Conservation (phyloP, 2,329 filamentous ascomycete species). For the Colletotrichum camelliae region DNA sequence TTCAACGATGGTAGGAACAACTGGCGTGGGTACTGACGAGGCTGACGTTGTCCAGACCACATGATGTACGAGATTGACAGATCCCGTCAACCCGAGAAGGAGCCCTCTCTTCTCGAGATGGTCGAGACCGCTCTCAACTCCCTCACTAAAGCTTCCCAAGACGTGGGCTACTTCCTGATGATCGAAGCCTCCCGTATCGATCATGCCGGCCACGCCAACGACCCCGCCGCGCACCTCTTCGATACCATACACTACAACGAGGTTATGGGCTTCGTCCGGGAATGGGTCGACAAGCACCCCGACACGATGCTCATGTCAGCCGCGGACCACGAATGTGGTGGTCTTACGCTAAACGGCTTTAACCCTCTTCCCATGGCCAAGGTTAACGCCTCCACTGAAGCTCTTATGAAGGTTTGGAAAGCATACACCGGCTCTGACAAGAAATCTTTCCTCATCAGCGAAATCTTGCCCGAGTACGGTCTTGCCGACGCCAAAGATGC, state of each 20-base stretch:
- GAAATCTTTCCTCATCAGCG: conserved; percentile 30
- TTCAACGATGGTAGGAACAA: conserved; percentile 35
- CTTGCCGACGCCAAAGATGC: conserved; percentile 33
- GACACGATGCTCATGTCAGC: conserved; percentile 43
- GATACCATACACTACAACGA: conserved; percentile 45
- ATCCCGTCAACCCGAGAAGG: conserved; percentile 29
- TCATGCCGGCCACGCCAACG: conserved; percentile 53
- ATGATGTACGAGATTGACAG: conserved; percentile 42
- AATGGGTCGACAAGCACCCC: conserved; percentile 43
- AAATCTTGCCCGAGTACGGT: conserved; percentile 35
- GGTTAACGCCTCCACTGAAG: conserved; percentile 35
- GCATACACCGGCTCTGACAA: conserved; percentile 33
- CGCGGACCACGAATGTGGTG: conserved; percentile 46
- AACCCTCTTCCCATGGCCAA: conserved; percentile 35
- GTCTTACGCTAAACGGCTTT: conserved; percentile 41
- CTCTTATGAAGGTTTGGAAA: conserved; percentile 29
- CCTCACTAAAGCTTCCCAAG: conserved; percentile 31
- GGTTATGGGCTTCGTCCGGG: conserved; percentile 38
- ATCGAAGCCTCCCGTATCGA: conserved; percentile 43
- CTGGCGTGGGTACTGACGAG: neutral
- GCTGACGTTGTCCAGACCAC: conserved; percentile 14
- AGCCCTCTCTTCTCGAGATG: conserved; percentile 46
- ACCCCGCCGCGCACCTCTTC: conserved; percentile 57
- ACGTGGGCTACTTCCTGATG: conserved; percentile 46
- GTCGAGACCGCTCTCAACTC: conserved; percentile 40